Conservation (phyloP, 441 rosid genomes). For the Kokia cookei region DNA sequence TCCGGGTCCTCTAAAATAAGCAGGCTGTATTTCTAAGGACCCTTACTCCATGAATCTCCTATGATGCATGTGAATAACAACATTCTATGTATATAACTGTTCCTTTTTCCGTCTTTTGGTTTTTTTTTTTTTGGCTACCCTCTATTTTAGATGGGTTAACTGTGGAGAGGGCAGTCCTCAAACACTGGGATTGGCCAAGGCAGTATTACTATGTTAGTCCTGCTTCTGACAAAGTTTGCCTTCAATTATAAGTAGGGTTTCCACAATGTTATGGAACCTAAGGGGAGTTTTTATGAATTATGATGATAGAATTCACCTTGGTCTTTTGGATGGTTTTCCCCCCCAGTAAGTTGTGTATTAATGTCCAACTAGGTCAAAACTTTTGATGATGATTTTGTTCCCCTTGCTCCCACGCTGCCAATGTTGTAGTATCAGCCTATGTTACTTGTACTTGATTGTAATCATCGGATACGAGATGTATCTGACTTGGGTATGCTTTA, state of each 20-base stretch:
- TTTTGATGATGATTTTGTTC: not conserved
- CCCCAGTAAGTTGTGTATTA: too few species aligned
- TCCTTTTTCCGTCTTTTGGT: not conserved
- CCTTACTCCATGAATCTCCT: not conserved
- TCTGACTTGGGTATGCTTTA: too few species aligned
- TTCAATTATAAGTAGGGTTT: slow-evolving; percentile 1
- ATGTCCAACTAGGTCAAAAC: too few species aligned
- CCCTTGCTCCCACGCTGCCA: not conserved
- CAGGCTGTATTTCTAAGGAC: not conserved
- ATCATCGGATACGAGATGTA: too few species aligned
- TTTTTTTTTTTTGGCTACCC: not conserved
- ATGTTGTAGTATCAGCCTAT: too few species aligned
- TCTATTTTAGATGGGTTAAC: slow-evolving; percentile 3
- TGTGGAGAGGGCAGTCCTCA: not conserved
- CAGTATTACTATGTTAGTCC: not conserved
- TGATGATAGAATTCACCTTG: not conserved
- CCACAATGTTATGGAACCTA: slow-evolving; percentile 4
- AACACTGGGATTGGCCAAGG: not conserved
- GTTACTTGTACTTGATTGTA: too few species aligned
- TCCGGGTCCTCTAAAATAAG: slow-evolving; percentile 56
- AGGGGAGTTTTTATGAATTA: slow-evolving; percentile 1
- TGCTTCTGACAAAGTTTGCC: not conserved
- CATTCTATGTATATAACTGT: not conserved
- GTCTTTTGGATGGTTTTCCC: not conserved
- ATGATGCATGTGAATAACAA: slow-evolving; percentile 10